Base-by-base conservation (phyloP, 2,329 filamentous ascomycete species). In the Neofusicoccum laricinum region DNA sequence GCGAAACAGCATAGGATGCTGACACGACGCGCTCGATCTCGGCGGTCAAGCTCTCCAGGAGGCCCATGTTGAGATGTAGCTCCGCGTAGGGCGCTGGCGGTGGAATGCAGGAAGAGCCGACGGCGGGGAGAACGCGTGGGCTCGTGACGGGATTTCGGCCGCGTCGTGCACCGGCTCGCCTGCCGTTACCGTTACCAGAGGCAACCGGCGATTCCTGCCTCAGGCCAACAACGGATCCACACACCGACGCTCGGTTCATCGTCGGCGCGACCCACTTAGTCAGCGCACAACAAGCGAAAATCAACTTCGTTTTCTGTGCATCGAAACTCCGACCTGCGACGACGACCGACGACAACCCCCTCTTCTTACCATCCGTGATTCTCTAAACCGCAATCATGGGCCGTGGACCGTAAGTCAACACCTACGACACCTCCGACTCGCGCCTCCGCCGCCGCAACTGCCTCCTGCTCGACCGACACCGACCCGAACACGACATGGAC, bases 331-430 rank as follows among this genome's bases (percentile, higher is more conserved):
- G 65, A 67, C 69, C 61, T 43, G 71, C 71, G 69, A 65, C 64
- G 59, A 73, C 68, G 71, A 59, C 55, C 55, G 55, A 59, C 71
- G 70, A 75, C 71, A 68, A 71, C 70, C 69, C 34, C 70, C 68
- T 36, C 50, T 66, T 67, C 69, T 64, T 59, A 68, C 72, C 69
- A 72, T 72, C 72, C 73, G 72, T 71, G 70, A 72, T 70, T 70
- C 67, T 75, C 71, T 71, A 78, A 62, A 69, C 76, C 78, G 79
- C 74, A 74, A 88, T 79, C 75, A 89, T 89, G 86, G 85, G 84
- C 79, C 84, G 86, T 80, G 86, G 86, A 86, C 86, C 84, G 81
- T 84, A 77, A 82, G 82, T 84, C 66, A 17, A 8, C 61, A 51
- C 40, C 36, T 19, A n/a, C 38, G 41, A 64, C 14, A 3, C 19